Evolutionary conservation across 2,329 filamentous ascomycete species (phyloP).

Genomic region (Pleoardoris graminearum): DNA sequence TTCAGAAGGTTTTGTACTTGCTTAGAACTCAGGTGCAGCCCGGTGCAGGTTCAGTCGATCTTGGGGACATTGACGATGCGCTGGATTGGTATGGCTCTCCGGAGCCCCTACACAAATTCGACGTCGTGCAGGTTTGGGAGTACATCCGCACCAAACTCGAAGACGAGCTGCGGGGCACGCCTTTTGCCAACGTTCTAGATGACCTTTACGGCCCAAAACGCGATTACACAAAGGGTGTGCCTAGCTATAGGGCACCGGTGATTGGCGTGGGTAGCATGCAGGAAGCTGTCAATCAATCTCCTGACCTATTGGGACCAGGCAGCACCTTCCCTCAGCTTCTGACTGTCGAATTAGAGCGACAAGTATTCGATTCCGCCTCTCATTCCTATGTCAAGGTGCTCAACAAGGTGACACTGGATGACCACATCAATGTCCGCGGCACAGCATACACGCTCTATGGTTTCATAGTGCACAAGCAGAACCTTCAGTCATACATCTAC

Average conservation of each 20-base stretch:
- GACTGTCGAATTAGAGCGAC: conserved; percentile 60
- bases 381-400: conserved; percentile 62
- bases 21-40: conserved; percentile 51
- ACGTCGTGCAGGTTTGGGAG: conserved; percentile 61
- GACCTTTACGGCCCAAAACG: conserved; percentile 52
- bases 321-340: conserved; percentile 53
- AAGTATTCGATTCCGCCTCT: conserved; percentile 57
- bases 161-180: conserved; percentile 54
- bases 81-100: conserved; percentile 48
- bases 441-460: conserved; percentile 61
- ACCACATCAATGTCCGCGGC: conserved; percentile 55
- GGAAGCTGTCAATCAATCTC: conserved; percentile 44
- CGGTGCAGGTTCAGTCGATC: conserved; percentile 35
- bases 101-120: conserved; percentile 47
- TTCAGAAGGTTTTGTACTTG: conserved; percentile 58
- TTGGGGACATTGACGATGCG: conserved; percentile 43
- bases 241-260: conserved; percentile 42
- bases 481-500: conserved; percentile 61
- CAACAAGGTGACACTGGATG: conserved; percentile 60
- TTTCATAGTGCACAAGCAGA: conserved; percentile 63
- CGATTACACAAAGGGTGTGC: conserved; percentile 38
- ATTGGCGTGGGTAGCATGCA: conserved; percentile 46
- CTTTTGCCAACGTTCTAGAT: conserved; percentile 46
- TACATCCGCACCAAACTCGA: conserved; percentile 56
- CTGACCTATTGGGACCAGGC: conserved; percentile 25